A percentile compares a stretch with the other conserved stretches of the same genome.
phyloP scores from a whole-genome alignment of 1,284 basidiomycete genomes.

The Salmacisia buchloeana region DNA sequence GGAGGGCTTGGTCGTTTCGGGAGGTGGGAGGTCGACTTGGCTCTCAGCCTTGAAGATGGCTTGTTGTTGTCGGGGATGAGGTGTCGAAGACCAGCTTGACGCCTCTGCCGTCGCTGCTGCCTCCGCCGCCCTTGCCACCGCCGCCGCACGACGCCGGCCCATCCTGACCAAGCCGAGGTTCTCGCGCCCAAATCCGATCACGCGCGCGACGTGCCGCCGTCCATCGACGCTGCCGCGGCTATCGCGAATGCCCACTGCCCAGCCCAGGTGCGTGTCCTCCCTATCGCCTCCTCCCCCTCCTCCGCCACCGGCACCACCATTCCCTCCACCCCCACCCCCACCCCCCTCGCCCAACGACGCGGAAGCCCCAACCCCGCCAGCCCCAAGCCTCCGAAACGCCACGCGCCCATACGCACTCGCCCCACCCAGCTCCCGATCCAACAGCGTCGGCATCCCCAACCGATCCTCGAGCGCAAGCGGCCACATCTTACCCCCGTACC shows the following conservation, averaged over 20 bases:
- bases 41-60: too few relatives aligned
- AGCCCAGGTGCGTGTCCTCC: slow-evolving; percentile 55
- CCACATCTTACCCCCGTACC: slow-evolving; percentile 16
- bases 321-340: neutral
- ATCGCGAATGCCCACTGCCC: slow-evolving; percentile 81
- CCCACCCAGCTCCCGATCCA: slow-evolving; percentile 34
- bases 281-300: neutral
- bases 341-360: slow-evolving; percentile 12
- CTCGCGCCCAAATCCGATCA: slow-evolving; percentile 74
- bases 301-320: neutral
- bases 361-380: slow-evolving; percentile 11
- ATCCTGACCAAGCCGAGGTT: slow-evolving; percentile 53
- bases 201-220: slow-evolving; percentile 66
- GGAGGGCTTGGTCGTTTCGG: neutral
- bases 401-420: slow-evolving; percentile 31
- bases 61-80: too few relatives aligned
- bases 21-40: slow-evolving; percentile 5
- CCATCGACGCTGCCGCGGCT: slow-evolving; percentile 66
- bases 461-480: slow-evolving; percentile 30
- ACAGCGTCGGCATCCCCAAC: slow-evolving; percentile 25
- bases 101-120: too few relatives aligned
- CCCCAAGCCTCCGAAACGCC: slow-evolving; percentile 26
- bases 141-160: neutral
- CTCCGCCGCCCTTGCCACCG: neutral
- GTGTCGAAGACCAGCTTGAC: too few relatives aligned